These are phyloP conservation scores for Parathielavia appendiculata DNA, from an alignment of 495 filamentous ascomycete genomes.

Conservation along the genomic window DNA sequence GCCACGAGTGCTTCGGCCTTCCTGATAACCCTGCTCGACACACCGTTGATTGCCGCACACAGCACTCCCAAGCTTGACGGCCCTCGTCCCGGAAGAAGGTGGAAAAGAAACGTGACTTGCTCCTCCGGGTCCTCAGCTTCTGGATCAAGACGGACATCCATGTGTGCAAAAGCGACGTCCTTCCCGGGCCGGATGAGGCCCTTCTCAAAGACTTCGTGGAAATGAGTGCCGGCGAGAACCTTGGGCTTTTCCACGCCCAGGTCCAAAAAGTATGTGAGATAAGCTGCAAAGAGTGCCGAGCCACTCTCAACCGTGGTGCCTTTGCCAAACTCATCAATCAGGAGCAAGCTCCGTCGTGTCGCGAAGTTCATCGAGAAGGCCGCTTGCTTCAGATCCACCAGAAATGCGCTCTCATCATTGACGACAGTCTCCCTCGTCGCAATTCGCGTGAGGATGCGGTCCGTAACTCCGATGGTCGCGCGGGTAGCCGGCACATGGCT, in stretches of 20 bases:
- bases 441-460: slow-evolving; percentile 87
- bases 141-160: slow-evolving; percentile 75
- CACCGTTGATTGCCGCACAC: slow-evolving; percentile 80
- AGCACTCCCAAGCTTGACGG: slow-evolving; percentile 77
- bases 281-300: slow-evolving; percentile 76
- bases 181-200: slow-evolving; percentile 57
- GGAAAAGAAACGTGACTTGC: slow-evolving; percentile 86
- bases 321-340: slow-evolving; percentile 96
- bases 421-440: slow-evolving; percentile 84
- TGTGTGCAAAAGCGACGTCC: slow-evolving; percentile 67
- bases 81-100: slow-evolving; percentile 63
- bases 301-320: slow-evolving; percentile 81
- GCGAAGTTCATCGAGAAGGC: slow-evolving; percentile 71
- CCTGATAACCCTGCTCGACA: slow-evolving; percentile 64
- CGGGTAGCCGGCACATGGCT: slow-evolving; percentile 80
- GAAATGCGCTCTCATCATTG: slow-evolving; percentile 82
- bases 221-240: slow-evolving; percentile 85
- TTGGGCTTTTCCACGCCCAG: slow-evolving; percentile 62
- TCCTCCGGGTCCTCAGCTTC: slow-evolving; percentile 55
- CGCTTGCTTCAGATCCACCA: slow-evolving; percentile 88
- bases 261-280: slow-evolving; percentile 69
- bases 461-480: slow-evolving; percentile 80
- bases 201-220: slow-evolving; percentile 86
- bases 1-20: slow-evolving; percentile 72
- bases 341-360: slow-evolving; percentile 69